Evolutionary conservation across 1,284 basidiomycete genomes (phyloP).

Genomic region (Acaromyces ingoldii): DNA sequence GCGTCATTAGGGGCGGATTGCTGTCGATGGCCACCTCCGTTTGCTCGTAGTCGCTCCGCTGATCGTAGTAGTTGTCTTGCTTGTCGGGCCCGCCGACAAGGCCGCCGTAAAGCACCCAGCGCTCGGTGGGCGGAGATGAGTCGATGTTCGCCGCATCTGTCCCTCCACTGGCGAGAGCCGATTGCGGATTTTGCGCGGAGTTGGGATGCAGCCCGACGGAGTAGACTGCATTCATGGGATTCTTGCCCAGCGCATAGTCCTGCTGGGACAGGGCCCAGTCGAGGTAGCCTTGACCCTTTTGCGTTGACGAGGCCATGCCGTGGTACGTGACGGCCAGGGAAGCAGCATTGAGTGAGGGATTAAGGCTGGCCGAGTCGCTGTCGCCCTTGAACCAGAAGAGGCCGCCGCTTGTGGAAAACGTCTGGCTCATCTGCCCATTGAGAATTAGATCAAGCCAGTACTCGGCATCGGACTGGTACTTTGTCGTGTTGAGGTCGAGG

Average conservation of each 20-base stretch:
- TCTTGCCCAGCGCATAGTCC: slow-evolving; percentile 75
- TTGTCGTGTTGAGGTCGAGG: slow-evolving; percentile 61
- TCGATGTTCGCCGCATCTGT: slow-evolving; percentile 64
- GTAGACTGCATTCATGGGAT: slow-evolving; percentile 76
- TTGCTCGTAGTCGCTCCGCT: slow-evolving; percentile 74
- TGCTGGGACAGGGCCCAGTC: slow-evolving; percentile 69
- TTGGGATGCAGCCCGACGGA: slow-evolving; percentile 82
- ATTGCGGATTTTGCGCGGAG: slow-evolving; percentile 80
- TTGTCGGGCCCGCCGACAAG: slow-evolving; percentile 79
- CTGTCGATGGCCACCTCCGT: slow-evolving; percentile 67
- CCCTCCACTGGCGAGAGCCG: slow-evolving; percentile 77
- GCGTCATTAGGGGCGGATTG: slow-evolving; percentile 75
- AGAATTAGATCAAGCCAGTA: slow-evolving; percentile 70
- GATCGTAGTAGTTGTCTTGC: slow-evolving; percentile 72
- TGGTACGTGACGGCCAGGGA: slow-evolving; percentile 74
- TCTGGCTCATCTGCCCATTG: slow-evolving; percentile 56
- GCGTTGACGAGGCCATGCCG: slow-evolving; percentile 57
- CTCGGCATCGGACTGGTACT: slow-evolving; percentile 70
- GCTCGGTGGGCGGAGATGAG: slow-evolving; percentile 64
- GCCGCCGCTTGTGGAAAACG: slow-evolving; percentile 59
- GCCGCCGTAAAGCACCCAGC: slow-evolving; percentile 76
- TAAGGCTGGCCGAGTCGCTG: slow-evolving; percentile 71
- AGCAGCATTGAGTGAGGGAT: slow-evolving; percentile 78
- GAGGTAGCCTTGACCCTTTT: slow-evolving; percentile 64
- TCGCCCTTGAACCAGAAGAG: slow-evolving; percentile 73